Conservation (phyloP, 768 basidiomycete species). For the Trametes cinnabarina region DNA sequence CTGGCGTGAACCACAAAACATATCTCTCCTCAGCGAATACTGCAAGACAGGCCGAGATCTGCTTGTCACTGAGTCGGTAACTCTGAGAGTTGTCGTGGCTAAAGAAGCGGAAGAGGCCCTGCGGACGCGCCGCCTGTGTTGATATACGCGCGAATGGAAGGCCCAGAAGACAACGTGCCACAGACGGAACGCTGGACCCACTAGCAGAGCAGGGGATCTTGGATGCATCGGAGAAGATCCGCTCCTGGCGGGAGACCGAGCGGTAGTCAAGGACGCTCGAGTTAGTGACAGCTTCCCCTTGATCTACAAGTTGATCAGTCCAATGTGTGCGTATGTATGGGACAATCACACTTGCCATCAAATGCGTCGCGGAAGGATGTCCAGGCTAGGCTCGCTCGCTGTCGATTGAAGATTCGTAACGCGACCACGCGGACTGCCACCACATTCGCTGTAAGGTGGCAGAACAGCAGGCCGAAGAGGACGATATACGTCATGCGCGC, state of each 20-base stretch:
- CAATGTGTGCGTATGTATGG: no score
- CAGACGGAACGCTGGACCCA: neutral
- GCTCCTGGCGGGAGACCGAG: constrained; percentile 7
- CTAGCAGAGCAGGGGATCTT: neutral
- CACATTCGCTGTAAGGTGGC: constrained; percentile 60
- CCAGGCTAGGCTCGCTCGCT: constrained; percentile 58
- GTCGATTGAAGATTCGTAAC: constrained; percentile 57
- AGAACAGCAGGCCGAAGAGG: constrained; percentile 48
- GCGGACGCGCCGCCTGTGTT: neutral
- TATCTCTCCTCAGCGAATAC: constrained; percentile 48
- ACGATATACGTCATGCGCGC: constrained; percentile 47
- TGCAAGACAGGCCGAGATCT: constrained; percentile 33
- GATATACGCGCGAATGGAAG: constrained; percentile 6
- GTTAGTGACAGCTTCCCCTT: constrained; percentile 9
- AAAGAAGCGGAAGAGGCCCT: neutral
- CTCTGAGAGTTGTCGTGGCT: neutral
- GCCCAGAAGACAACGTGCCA: constrained; percentile 11
- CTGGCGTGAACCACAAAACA: constrained; percentile 48
- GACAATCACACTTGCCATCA: constrained; percentile 4
- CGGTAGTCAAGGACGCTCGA: neutral
- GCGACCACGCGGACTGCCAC: constrained; percentile 56
- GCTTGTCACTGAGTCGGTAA: constrained; percentile 12
- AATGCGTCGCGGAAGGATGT: constrained; percentile 32
- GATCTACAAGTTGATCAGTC: constrained; percentile 18
- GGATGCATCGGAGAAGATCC: constrained; percentile 15